These are phyloP conservation scores for Phytophthora parvispora DNA, from an alignment of 352 stramenopile species.

Conservation along the genomic window DNA sequence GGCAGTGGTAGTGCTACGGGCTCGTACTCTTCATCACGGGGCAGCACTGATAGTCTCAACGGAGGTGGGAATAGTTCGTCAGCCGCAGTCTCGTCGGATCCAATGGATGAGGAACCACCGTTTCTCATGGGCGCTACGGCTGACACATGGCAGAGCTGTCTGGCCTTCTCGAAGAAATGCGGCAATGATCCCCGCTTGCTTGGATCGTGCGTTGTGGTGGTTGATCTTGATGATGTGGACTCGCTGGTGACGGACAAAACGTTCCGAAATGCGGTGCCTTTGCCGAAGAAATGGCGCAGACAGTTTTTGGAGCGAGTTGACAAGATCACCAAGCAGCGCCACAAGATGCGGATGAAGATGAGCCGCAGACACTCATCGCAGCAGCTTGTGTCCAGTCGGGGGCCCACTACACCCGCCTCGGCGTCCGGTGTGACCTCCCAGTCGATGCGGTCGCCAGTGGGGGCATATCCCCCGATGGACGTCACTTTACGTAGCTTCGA, in stretches of 20 bases:
- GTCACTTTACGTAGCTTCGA: constrained; percentile 47
- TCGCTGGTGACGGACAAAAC: constrained; percentile 66
- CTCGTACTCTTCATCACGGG: constrained; percentile 34
- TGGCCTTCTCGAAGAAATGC: constrained; percentile 54
- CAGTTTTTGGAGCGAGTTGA: constrained; percentile 83
- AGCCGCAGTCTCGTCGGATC: constrained; percentile 3
- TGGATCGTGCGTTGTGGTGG: constrained; percentile 67
- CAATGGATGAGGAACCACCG: constrained; percentile 55
- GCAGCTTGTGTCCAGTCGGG: constrained; percentile 37
- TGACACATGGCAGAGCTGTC: constrained; percentile 77
- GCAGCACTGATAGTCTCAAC: constrained; percentile 35
- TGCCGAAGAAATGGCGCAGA: constrained; percentile 82
- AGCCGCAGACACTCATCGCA: constrained; percentile 37
- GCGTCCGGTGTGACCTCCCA: constrained; percentile 34
- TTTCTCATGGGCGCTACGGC: constrained; percentile 75
- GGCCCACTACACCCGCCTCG: constrained; percentile 47
- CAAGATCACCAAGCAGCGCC: constrained; percentile 70
- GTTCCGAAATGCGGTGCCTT: constrained; percentile 58
- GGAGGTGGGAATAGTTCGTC: constrained; percentile 15
- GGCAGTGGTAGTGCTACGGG: constrained; percentile 27
- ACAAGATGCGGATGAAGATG: constrained; percentile 68
- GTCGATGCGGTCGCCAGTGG: constrained; percentile 44
- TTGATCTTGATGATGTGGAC: constrained; percentile 72
- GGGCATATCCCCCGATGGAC: constrained; percentile 37
- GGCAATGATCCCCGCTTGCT: constrained; percentile 66